Percentiles rank a stretch among this genome's conserved stretches.
phyloP scores from a whole-genome alignment of 2,329 filamentous ascomycete species.

The Talaromyces verruculosus region DNA sequence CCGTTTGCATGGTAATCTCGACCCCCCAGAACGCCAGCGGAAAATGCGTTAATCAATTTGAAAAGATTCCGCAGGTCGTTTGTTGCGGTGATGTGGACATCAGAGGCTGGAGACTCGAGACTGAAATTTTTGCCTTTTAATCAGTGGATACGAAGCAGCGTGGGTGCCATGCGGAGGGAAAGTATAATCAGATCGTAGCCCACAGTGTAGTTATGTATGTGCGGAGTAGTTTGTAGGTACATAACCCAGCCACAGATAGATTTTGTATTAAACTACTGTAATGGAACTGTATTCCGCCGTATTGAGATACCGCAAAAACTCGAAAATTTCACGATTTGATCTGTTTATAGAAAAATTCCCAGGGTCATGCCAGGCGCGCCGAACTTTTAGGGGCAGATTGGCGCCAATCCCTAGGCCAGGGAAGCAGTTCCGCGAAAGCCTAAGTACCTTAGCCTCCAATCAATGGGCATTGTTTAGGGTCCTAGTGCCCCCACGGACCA shows the following conservation, averaged over 20 bases:
- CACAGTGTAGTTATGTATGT: neutral
- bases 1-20: neutral
- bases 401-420: neutral
- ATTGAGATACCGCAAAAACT: neutral
- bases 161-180: conserved; percentile 12
- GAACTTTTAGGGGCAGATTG: neutral
- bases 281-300: neutral
- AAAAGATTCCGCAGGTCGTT: neutral
- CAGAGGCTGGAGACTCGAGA: neutral
- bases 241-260: neutral
- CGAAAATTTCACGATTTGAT: neutral
- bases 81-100: neutral
- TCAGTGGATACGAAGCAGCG: neutral
- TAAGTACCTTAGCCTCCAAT: neutral
- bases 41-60: neutral
- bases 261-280: neutral
- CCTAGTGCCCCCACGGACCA: neutral
- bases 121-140: neutral
- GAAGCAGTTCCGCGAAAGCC: conserved; percentile 4
- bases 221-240: neutral
- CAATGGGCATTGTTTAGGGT: neutral
- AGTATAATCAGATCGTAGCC: neutral
- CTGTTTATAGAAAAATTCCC: neutral
- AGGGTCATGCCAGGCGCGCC: neutral
- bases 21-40: neutral